Evolutionary conservation across 108 stramenopile species (phyloP).

Genomic region (Phaeodactylum tricornutum): DNA sequence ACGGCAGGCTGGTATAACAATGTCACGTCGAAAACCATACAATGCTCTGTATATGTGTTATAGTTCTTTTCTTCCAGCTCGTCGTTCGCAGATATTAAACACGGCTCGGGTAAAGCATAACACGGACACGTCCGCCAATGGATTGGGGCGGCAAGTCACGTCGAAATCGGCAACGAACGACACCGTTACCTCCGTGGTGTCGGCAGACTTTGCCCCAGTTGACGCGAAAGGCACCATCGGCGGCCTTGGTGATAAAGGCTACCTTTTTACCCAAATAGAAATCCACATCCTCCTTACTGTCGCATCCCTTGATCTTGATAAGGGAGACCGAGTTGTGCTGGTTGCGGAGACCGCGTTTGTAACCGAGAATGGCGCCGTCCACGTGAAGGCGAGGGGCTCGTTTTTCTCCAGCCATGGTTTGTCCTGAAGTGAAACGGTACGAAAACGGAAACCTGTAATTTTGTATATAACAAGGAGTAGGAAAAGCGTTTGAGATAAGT

Average conservation of each 20-base stretch:
- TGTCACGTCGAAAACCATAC: no score
- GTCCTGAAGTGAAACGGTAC: neutral
- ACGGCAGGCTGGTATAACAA: no score
- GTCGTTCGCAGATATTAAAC: no score
- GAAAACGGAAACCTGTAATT: no score
- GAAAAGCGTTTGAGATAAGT: neutral
- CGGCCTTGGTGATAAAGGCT: conserved; percentile 97
- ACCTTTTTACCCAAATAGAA: conserved; percentile 99
- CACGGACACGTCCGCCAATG: conserved; percentile 82
- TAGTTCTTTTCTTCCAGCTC: no score
- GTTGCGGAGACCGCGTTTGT: conserved; percentile 95
- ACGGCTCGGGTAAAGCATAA: conserved; percentile 81
- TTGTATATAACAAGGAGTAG: no score
- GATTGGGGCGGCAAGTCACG: conserved; percentile 90
- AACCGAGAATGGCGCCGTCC: conserved; percentile 95
- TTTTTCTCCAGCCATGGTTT: neutral
- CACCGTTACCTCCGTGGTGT: conserved; percentile 95
- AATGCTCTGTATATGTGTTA: no score
- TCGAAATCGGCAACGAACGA: conserved; percentile 96
- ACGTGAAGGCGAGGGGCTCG: conserved; percentile 87
- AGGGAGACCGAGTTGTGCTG: conserved; percentile 95
- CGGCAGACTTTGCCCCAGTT: conserved; percentile 98
- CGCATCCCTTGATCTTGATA: conserved; percentile 95
- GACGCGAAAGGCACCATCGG: conserved; percentile 85
- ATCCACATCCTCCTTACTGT: conserved; percentile 82